These are phyloP conservation scores for Cyberlindnera amylophila DNA, from an alignment of 805 yeast species.

Conservation along the genomic window DNA sequence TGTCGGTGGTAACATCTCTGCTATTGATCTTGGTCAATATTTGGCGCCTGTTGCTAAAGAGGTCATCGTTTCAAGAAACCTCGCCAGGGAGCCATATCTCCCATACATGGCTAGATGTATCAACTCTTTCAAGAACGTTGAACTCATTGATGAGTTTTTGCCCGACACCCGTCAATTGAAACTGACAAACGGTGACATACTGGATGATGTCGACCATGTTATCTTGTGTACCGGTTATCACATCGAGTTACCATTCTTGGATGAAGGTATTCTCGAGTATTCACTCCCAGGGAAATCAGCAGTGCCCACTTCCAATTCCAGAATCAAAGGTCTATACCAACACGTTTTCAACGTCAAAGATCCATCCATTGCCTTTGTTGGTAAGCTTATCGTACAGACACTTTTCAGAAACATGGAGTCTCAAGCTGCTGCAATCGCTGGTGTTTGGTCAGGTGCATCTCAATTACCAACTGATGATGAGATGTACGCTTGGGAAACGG, in stretches of 20 bases:
- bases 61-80: constrained; percentile 65
- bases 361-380: constrained; percentile 44
- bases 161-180: constrained; percentile 27
- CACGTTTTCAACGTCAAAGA: constrained; percentile 44
- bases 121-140: constrained; percentile 26
- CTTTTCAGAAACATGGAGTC: constrained; percentile 49
- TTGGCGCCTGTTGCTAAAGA: constrained; percentile 32
- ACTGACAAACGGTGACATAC: constrained; percentile 33
- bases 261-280: constrained; percentile 23
- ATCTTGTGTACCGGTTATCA: constrained; percentile 44
- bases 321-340: constrained; percentile 40
- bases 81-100: constrained; percentile 55
- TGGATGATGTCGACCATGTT: constrained; percentile 35
- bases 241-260: constrained; percentile 36
- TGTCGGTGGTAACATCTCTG: constrained; percentile 42
- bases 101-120: constrained; percentile 34
- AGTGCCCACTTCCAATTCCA: constrained; percentile 26
- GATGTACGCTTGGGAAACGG: constrained; percentile 35
- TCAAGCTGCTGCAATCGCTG: constrained; percentile 52
- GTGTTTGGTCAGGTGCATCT: constrained; percentile 46
- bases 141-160: constrained; percentile 27
- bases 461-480: constrained; percentile 38
- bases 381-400: constrained; percentile 37
- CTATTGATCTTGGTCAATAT: constrained; percentile 45
- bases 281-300: constrained; percentile 23